Conservation (phyloP, 2,329 filamentous ascomycete genomes). For the Clonostachys chloroleuca region DNA sequence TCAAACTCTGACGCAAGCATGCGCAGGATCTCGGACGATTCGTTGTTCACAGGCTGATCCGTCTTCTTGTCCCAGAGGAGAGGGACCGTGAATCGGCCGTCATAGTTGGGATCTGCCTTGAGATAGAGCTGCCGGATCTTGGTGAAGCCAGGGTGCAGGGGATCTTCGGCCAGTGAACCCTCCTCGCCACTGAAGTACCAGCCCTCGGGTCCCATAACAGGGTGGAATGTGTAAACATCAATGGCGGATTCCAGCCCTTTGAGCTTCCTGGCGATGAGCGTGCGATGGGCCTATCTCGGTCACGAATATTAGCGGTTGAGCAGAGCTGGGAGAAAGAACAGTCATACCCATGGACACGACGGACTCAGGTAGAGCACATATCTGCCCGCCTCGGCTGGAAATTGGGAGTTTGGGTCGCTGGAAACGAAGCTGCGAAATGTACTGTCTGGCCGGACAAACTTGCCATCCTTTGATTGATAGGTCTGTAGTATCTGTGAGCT, state of each 20-base stretch:
- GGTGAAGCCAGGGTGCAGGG: constrained; percentile 56
- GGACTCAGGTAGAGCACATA: constrained; percentile 59
- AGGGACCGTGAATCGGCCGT: constrained; percentile 69
- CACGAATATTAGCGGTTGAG: too few species aligned
- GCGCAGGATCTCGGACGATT: constrained; percentile 84
- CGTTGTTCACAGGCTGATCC: constrained; percentile 74
- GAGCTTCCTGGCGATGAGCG: constrained; percentile 66
- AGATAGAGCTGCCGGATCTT: constrained; percentile 70
- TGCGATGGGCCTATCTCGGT: constrained; percentile 56
- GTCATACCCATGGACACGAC: constrained; percentile 58
- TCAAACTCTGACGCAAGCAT: constrained; percentile 80
- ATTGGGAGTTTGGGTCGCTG: constrained; percentile 40
- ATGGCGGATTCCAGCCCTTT: constrained; percentile 72
- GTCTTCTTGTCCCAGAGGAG: constrained; percentile 66
- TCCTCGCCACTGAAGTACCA: constrained; percentile 45
- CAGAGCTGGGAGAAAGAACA: neutral
- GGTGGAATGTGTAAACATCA: constrained; percentile 63
- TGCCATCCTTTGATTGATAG: constrained; percentile 29
- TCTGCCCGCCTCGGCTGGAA: constrained; percentile 53
- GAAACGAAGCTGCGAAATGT: constrained; percentile 53
- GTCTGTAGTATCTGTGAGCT: too few species aligned
- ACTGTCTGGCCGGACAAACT: constrained; percentile 47
- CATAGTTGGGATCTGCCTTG: constrained; percentile 60
- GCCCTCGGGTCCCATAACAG: constrained; percentile 56
- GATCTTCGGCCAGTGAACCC: constrained; percentile 46